Evolutionary conservation across 352 stramenopile genomes (phyloP).

Genomic region (Phytophthora syringae): DNA sequence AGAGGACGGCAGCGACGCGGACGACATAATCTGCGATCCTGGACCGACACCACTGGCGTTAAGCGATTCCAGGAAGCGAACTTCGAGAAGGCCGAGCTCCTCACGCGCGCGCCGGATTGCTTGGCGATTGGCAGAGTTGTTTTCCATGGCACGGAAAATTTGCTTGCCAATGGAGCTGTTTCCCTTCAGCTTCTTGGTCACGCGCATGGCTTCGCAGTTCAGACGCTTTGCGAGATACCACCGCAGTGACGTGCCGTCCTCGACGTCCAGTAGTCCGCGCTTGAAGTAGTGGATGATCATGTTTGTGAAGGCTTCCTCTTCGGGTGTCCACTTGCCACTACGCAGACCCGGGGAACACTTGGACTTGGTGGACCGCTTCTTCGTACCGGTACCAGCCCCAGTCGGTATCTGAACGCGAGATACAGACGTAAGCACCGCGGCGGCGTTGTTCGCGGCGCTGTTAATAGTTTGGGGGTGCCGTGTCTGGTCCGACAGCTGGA

Average conservation of each 20-base stretch:
- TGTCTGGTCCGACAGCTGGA: slow-evolving; percentile 15
- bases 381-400: slow-evolving; percentile 19
- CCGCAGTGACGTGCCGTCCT: slow-evolving; percentile 84
- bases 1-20: slow-evolving; percentile 23
- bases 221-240: slow-evolving; percentile 87
- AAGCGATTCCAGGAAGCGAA: slow-evolving; percentile 78
- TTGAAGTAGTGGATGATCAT: slow-evolving; percentile 90
- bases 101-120: slow-evolving; percentile 60
- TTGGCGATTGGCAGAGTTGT: slow-evolving; percentile 58
- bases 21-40: slow-evolving; percentile 17
- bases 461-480: slow-evolving; percentile 25
- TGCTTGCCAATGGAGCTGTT: slow-evolving; percentile 91
- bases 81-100: slow-evolving; percentile 69
- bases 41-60: slow-evolving; percentile 33
- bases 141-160: slow-evolving; percentile 84
- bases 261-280: slow-evolving; percentile 73
- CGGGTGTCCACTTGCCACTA: slow-evolving; percentile 86
- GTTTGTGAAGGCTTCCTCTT: slow-evolving; percentile 86
- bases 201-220: slow-evolving; percentile 89
- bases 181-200: slow-evolving; percentile 91
- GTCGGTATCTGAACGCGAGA: slow-evolving; percentile 17
- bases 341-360: slow-evolving; percentile 83
- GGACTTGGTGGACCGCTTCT: slow-evolving; percentile 88
- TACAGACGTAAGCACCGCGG: slow-evolving; percentile 30
- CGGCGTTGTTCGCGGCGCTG: slow-evolving; percentile 32